Evolutionary conservation across 1,284 basidiomycete species (phyloP).

Genomic region (Trichosporon coremiiforme): DNA sequence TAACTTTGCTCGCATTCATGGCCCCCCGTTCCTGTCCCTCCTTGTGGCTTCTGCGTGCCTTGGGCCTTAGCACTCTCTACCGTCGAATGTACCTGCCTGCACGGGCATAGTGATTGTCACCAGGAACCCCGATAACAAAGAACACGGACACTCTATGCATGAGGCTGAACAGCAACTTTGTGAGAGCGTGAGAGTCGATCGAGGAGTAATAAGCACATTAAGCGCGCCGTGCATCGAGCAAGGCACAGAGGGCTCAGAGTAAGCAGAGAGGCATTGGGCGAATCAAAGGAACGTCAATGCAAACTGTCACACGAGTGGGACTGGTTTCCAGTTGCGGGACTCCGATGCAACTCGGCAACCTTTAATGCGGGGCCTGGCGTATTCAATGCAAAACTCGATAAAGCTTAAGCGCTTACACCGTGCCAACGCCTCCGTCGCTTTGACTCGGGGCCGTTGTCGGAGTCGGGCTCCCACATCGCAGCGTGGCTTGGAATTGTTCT

Average conservation of each 20-base stretch:
- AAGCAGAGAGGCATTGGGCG: too few species aligned
- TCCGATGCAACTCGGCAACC: not conserved
- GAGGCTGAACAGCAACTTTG: not conserved
- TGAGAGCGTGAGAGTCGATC: not conserved
- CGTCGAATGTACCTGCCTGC: not conserved
- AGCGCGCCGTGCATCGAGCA: not conserved
- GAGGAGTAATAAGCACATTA: not conserved
- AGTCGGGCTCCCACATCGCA: too few species aligned
- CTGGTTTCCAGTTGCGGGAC: not conserved
- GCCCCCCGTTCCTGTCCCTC: not conserved
- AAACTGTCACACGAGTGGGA: not conserved
- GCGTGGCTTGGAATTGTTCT: too few species aligned
- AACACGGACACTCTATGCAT: not conserved
- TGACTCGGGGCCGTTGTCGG: not conserved
- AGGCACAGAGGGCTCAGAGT: not conserved
- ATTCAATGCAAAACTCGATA: not conserved
- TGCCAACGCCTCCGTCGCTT: not conserved
- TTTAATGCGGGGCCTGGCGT: not conserved
- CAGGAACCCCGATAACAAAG: not conserved
- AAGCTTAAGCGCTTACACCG: not conserved
- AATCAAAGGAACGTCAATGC: conserved; percentile 1
- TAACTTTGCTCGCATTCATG: not conserved
- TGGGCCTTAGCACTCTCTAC: not conserved
- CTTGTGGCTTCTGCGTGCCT: not conserved
- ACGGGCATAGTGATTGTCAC: not conserved